phyloP scores from a whole-genome alignment of 1,284 basidiomycete genomes.

The Peniophora sp. region DNA sequence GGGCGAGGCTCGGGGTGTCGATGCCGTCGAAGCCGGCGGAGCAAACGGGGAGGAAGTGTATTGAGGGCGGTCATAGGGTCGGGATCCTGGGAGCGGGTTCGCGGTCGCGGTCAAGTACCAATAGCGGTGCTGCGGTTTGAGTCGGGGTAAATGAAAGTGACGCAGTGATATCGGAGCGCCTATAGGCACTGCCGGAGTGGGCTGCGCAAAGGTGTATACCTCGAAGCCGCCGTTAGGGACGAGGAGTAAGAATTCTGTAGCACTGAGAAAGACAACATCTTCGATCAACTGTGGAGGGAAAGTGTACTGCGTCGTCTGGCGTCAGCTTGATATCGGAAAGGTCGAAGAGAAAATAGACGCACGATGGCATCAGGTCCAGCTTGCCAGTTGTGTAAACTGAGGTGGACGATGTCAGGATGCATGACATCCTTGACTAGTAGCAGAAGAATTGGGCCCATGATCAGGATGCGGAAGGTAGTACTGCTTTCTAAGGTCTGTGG shows the following conservation, averaged over 20 bases:
- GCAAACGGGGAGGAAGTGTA: background rate
- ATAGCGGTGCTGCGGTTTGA: slow-evolving; percentile 33
- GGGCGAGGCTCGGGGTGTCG: background rate
- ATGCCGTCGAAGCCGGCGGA: background rate
- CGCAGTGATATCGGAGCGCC: slow-evolving; percentile 23
- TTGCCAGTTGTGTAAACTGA: slow-evolving; percentile 8
- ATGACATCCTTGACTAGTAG: slow-evolving; percentile 9
- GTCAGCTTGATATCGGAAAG: background rate
- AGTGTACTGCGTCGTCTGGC: slow-evolving; percentile 22
- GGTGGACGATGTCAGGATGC: slow-evolving; percentile 4
- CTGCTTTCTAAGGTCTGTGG: slow-evolving; percentile 23
- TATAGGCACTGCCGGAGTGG: slow-evolving; percentile 23
- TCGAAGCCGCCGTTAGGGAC: slow-evolving; percentile 35
- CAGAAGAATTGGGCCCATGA: slow-evolving; percentile 14
- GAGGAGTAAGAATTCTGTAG: slow-evolving; percentile 35
- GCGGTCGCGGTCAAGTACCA: slow-evolving; percentile 25
- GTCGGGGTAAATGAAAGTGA: slow-evolving; percentile 32
- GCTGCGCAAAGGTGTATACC: slow-evolving; percentile 36
- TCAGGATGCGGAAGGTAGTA: slow-evolving; percentile 37
- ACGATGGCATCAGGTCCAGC: slow-evolving; percentile 25
- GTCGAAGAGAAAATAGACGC: background rate
- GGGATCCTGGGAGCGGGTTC: slow-evolving; percentile 6
- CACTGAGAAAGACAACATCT: slow-evolving; percentile 42
- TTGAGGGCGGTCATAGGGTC: background rate
- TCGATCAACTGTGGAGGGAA: slow-evolving; percentile 33